Base-by-base conservation (phyloP, 2,329 filamentous ascomycete species). In the Exophiala aquamarina region DNA sequence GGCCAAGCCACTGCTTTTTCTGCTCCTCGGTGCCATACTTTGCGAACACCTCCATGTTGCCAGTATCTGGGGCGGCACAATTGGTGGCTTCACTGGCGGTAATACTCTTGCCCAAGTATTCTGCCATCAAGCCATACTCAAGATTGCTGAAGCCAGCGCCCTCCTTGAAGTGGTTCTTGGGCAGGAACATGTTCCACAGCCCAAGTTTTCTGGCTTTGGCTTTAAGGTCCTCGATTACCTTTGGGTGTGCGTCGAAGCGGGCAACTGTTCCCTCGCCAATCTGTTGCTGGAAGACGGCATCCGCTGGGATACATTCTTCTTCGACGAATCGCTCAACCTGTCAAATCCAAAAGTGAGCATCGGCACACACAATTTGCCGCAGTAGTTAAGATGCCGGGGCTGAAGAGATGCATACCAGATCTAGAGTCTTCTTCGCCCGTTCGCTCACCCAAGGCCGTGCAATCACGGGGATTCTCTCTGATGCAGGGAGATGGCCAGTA, bases 171-270 rank as follows among this genome's bases (percentile, higher is more conserved):
- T 96, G 91, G 61, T 85, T 90, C 74, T 87, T 92, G 56, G 93
- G 89, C 59, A 98, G 72, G 77, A 98, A 98, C 85, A 98, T 87
- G 72, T 98, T 98, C 93, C 93, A 98, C 36, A 98, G 77, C 1
- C 92, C 93, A 19, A 95, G 79, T 59, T 86, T 78, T 63, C 78
- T 81, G 35, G 92, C 93, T 68, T 90, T 87, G 56, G 72, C 75
- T 79, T 97, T 97, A 60, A 98, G 79, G 45, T 93, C 85, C 59
- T 98, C 93, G 52, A 98, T 80, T 60, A 97, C 78, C 33, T 77
- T 66, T 1, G 93, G 92, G 66, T 94, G 87, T 31, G 76, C 71
- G 57, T 86, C 79, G 86, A 92, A 97, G 75, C 92, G 83, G 53
- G 81, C 72, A 21, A 56, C 51, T 3, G 50, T 44, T 40, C 84